Conservation (phyloP, 495 filamentous ascomycete species). For the Aspergillus nidulans region DNA sequence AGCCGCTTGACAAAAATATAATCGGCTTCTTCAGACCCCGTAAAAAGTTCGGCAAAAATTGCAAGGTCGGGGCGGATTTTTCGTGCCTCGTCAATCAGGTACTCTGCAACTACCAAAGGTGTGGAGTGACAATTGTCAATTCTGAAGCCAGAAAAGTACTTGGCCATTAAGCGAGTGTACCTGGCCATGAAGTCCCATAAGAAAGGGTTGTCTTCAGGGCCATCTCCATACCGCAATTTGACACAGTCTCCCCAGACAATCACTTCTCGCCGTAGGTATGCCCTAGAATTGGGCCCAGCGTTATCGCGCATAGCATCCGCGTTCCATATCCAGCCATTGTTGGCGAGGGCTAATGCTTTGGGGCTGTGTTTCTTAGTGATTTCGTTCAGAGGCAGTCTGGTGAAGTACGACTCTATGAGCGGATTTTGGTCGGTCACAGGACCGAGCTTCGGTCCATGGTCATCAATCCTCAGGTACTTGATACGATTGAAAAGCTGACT, state of each 20-base stretch:
- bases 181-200: constrained; percentile 94
- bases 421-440: constrained; percentile 70
- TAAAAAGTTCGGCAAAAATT: constrained; percentile 94
- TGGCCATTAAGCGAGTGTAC: constrained; percentile 90
- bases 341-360: constrained; percentile 76
- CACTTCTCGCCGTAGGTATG: constrained; percentile 89
- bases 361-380: constrained; percentile 71
- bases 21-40: constrained; percentile 91
- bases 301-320: constrained; percentile 92
- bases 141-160: constrained; percentile 90
- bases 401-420: constrained; percentile 95
- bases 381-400: constrained; percentile 76
- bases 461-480: constrained; percentile 87
- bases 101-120: constrained; percentile 86
- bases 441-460: constrained; percentile 84
- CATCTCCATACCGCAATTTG: constrained; percentile 85
- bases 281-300: constrained; percentile 79
- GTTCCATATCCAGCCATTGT: constrained; percentile 99
- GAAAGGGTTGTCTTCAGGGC: constrained; percentile 81
- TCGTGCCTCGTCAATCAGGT: constrained; percentile 87
- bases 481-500: constrained; percentile 90
- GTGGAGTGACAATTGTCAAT: constrained; percentile 99
- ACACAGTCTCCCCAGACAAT: constrained; percentile 99
- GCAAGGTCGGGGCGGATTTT: constrained; percentile 83
- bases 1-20: constrained; percentile 91